Evolutionary conservation across 768 basidiomycete genomes (phyloP), one percentile per base, ranked within the genome.

Genomic region (Boletus subcaerulescens): DNA sequence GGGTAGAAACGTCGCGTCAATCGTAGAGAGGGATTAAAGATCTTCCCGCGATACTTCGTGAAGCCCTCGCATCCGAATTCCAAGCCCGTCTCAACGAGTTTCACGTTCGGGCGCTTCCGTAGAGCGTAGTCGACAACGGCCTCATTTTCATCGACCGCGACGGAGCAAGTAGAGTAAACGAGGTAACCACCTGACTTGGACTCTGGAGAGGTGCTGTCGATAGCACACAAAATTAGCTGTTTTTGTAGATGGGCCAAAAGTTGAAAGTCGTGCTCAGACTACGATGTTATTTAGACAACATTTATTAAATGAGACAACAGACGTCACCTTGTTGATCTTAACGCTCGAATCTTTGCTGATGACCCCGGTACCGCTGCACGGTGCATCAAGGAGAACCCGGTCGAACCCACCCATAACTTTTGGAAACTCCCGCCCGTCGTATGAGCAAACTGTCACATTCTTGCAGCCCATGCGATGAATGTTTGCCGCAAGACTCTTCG

Each of bases 331-430:
- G 82, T 97, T 99, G 63, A 93, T 80, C 75, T 99, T 99, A 59
- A 99, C 97, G 68, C 93, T 93, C 18, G 90, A 81, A 69, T 99
- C 97, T 73, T 99, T 99, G 74, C 87, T 90, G 69, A 99, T 99
- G 52, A 99, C 96, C 56, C 97, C 97, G 3, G 97, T 98, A 32
- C 97, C 97, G 63, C 91, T 93, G 72, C 97, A 99, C 26, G 97
- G 97, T 35, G 97, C 96, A 73, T 99, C 97, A 43, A 99, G 74
- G 49, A 99, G 74, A 41, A 98, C 94, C n/a, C 97, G 80, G 65
- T 99, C 96, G 64, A 99, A 99, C 7, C 97, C 97, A 20, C 96
- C 97, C 80, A 99, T 95, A 45, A 99, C 94, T 71, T 93, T 97
- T 15, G 97, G 97, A 73, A 98, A 99, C 71, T 98, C 91, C 52